Evolutionary conservation across 352 stramenopile genomes (phyloP), one percentile per base, ranked within the genome.

Genomic region (Phytophthora vignae): DNA sequence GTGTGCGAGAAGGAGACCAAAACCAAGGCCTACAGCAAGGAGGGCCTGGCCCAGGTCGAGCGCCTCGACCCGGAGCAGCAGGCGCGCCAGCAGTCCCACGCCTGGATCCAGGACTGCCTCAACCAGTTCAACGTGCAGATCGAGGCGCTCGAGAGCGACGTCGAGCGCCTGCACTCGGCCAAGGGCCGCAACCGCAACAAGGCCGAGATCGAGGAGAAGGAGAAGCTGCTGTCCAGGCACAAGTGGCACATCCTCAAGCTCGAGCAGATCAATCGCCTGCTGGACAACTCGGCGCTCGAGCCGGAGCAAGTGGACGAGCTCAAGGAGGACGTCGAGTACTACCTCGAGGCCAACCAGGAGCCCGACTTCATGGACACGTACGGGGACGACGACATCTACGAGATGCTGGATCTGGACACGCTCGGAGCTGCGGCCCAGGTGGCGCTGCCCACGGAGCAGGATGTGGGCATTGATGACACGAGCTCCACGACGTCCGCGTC

Each of bases 1-100:
- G 91, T 99, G 48, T 99, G 96, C 69, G 98, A 99, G 86, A 99
- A 99, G 69, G 98, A 99, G 84, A 99, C 97, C 11, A 99, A 99
- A 82, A 99, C 98, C n/a, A 99, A 99, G 77, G 98, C 97, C 6
- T 99, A 99, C 78, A 98, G 90, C 31, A 99, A 99, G 67, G 98
- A 99, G 73, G 98, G 98, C 4, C 78, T 99, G 42, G 96, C 96
- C 11, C 88, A 98, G 73, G 86, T 96, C 25, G 95, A 98, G 52
- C 90, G 95, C 17, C 79, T 99, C 29, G 91, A 98, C 82, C 94
- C 95, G 8, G 85, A 92, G 52, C 91, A 98, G 64, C 84, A 91
- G 33, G 90, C 88, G 8, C 79, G 87, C 14, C 88, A 95, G 65
- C 85, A 95, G 67, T 95, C 84, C 55, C 84, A 88, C 67, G 76